Evolutionary conservation across 1,139 yeast species (phyloP), one percentile per base, ranked within the genome.

Genomic region (Pichia sp.): DNA sequence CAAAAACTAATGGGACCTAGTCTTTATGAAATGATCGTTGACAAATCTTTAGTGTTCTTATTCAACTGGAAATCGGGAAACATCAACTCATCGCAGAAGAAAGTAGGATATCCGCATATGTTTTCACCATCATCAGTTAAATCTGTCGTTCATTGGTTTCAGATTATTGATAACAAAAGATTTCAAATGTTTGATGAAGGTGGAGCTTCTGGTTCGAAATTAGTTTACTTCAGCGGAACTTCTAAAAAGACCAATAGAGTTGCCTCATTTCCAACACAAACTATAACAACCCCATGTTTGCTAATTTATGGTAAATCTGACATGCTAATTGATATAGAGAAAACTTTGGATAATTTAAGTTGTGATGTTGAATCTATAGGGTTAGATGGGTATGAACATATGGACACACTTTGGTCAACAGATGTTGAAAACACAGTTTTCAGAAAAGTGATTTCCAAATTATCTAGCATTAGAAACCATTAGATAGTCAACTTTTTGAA

Each of bases 81-180:
- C 65, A 91, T 91, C 54, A 68, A 81, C 28, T 73, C 76, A 53
- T 69, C 79, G 43, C 96, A 90, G 65, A 90, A 90, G 61, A 67
- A 83, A 45, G 77, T 87, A 28, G 77, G 89, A 34, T 91, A 87
- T 65, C 81, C 88, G 21, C 96, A 91, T 65, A 70, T 91, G 45
- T 91, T 90, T 67, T 86, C 96, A 1, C 86, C 95, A 22, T 89
- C 98, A 0, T 83, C 94, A 4, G 97, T 90, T 39, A 91, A 91
- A 66, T 81, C 88, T 21, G 93, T 89, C 42, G 97, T 90, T 32
- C 98, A 91, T 67, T 91, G 98, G 98, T 91, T 91, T 64, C 98
- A 91, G 67, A 89, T 91, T 48, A 85, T 91, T 53, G 73, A 86
- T 40, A 74, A 87, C n/a, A 81, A 80, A 38, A 78, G 80, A 45